Percentiles rank a stretch among this genome's conserved stretches.
Conservation (phyloP, 371 early-diverging fungal species). For the Lichtheimia hyalospora region DNA sequence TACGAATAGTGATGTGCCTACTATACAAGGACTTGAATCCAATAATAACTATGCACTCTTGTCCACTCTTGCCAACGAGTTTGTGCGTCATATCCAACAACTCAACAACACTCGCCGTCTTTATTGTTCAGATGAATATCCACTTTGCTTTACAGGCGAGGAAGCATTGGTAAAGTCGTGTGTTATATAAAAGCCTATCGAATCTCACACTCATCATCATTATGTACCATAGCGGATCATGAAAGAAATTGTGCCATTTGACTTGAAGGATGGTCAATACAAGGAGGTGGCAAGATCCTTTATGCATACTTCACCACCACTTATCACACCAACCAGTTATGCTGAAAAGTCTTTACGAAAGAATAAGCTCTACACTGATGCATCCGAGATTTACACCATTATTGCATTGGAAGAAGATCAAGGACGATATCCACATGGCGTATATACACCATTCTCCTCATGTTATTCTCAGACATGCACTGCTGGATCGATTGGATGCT, state of each 20-base stretch:
- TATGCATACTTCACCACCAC: conserved; percentile 28
- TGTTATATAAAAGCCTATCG: no score
- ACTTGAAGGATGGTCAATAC: conserved; percentile 12
- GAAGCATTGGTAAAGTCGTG: conserved; percentile 35
- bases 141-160: conserved; percentile 40
- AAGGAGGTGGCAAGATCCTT: conserved; percentile 29
- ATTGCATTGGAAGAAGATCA: conserved; percentile 8
- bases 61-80: conserved; percentile 7
- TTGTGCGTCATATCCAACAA: conserved; percentile 20
- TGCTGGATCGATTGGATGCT: conserved; percentile 5
- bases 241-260: conserved; percentile 24
- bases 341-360: conserved; percentile 38
- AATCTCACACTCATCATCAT: no score
- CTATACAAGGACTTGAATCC: not conserved
- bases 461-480: conserved; percentile 35
- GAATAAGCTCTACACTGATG: conserved; percentile 31
- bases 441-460: conserved; percentile 35
- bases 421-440: conserved; percentile 24
- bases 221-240: conserved; percentile 13
- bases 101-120: conserved; percentile 30
- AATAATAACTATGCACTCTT: not conserved
- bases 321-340: conserved; percentile 32
- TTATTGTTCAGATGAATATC: conserved; percentile 38
- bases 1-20: not conserved
- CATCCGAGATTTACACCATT: conserved; percentile 35